These are phyloP conservation scores for Pistacia atlantica DNA, from an alignment of 345 rosid genomes.

Conservation along the genomic window DNA sequence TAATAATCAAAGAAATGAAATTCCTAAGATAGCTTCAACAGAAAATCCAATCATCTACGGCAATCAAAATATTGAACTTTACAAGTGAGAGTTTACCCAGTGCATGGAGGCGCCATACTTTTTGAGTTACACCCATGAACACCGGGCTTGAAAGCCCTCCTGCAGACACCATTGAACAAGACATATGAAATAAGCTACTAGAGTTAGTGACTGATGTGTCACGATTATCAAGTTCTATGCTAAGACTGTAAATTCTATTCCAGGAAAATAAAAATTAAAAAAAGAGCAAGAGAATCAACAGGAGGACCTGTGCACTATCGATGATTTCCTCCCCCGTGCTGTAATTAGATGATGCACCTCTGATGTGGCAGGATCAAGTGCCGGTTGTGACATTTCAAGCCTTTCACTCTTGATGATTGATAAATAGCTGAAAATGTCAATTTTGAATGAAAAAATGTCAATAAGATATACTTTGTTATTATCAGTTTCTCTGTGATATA, in stretches of 20 bases:
- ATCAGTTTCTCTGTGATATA: not conserved
- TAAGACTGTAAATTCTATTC: not conserved
- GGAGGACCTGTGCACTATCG: constrained; percentile 64
- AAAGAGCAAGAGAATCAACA: not conserved
- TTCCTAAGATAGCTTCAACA: not conserved
- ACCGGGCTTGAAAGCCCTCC: constrained; percentile 57
- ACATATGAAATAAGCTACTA: not conserved
- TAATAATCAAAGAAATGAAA: not conserved
- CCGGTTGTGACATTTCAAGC: constrained; percentile 77
- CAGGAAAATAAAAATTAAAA: too few relatives aligned
- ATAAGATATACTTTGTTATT: not conserved
- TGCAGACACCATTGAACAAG: constrained; percentile 33
- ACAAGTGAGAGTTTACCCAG: constrained; percentile 46
- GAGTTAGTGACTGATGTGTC: constrained; percentile 11
- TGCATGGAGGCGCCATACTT: constrained; percentile 68
- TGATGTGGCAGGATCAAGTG: constrained; percentile 53
- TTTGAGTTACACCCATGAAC: constrained; percentile 39
- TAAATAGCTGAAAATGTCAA: constrained; percentile 43
- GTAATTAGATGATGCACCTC: constrained; percentile 78
- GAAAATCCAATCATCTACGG: not conserved
- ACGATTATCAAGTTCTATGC: not conserved
- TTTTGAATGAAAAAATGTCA: not conserved
- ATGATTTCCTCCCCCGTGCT: constrained; percentile 52
- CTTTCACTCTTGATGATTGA: constrained; percentile 53
- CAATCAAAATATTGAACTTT: not conserved